These are phyloP conservation scores for Diaporthe vaccinii DNA, from an alignment of 2,329 filamentous ascomycete genomes.

Conservation along the genomic window DNA sequence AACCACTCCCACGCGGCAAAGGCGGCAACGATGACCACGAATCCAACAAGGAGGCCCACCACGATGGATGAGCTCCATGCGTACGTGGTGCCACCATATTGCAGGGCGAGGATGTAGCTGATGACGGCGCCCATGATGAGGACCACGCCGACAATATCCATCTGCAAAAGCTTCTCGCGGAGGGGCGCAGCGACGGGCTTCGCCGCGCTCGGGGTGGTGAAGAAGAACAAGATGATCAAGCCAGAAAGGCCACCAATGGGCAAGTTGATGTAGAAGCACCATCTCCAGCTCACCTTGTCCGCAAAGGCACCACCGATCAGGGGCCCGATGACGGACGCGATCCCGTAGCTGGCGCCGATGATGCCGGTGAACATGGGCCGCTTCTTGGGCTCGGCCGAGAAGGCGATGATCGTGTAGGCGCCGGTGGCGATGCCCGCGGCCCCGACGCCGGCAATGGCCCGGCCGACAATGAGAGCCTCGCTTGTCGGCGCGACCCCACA, in stretches of 20 bases:
- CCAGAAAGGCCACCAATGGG: constrained; percentile 48
- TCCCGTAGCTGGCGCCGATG: constrained; percentile 40
- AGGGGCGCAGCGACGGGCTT: constrained; percentile 48
- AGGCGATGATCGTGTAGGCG: constrained; percentile 42
- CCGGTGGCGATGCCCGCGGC: constrained; percentile 42
- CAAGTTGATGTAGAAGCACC: constrained; percentile 51
- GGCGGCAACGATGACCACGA: constrained; percentile 43
- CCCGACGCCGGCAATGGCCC: constrained; percentile 40
- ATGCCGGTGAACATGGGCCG: constrained; percentile 44
- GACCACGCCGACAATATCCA: constrained; percentile 56
- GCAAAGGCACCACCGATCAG: constrained; percentile 47
- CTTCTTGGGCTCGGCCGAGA: constrained; percentile 44
- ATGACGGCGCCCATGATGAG: constrained; percentile 56
- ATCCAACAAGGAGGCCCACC: constrained; percentile 53
- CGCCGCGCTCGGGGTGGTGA: constrained; percentile 51
- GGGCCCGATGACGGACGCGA: constrained; percentile 47
- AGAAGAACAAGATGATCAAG: constrained; percentile 49
- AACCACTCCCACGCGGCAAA: constrained; percentile 52
- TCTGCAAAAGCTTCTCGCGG: constrained; percentile 56
- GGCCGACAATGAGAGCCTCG: constrained; percentile 43
- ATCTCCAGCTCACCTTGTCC: constrained; percentile 46
- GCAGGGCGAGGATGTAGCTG: constrained; percentile 56
- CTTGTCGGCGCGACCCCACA: constrained; percentile 54
- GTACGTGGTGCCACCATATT: constrained; percentile 57
- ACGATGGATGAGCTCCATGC: constrained; percentile 52